A percentile compares a stretch with the other conserved stretches of the same genome.
Conservation (phyloP, 352 stramenopile genomes). For the Pythium rishiriense region DNA sequence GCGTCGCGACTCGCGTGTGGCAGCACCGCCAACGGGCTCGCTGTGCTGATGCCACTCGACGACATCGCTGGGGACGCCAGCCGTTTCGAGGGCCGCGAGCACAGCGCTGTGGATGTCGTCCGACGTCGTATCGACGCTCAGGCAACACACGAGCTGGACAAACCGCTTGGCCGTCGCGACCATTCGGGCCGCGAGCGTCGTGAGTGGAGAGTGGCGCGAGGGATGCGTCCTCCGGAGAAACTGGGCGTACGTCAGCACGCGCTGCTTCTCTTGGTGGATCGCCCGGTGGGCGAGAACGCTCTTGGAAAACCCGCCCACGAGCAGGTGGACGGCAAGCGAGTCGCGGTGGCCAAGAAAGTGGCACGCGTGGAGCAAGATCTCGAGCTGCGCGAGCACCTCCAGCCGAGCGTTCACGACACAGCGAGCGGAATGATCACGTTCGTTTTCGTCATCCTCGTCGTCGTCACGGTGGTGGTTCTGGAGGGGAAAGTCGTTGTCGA, state of each 20-base stretch:
- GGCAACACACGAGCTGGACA: slow-evolving; percentile 40
- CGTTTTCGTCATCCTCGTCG: background rate
- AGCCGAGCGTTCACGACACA: slow-evolving; percentile 13
- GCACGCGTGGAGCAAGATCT: slow-evolving; percentile 13
- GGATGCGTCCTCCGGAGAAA: slow-evolving; percentile 1
- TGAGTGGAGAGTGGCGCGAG: background rate
- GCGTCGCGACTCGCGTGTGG: background rate
- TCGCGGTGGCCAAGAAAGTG: background rate
- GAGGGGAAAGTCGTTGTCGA: slow-evolving; percentile 10
- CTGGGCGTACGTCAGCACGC: slow-evolving; percentile 15
- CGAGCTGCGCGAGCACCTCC: slow-evolving; percentile 12
- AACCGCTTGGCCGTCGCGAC: slow-evolving; percentile 35
- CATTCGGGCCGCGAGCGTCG: slow-evolving; percentile 13
- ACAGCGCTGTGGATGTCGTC: slow-evolving; percentile 28
- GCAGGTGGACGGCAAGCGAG: slow-evolving; percentile 4
- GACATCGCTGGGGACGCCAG: slow-evolving; percentile 22
- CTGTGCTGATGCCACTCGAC: slow-evolving; percentile 18
- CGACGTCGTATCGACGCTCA: slow-evolving; percentile 35
- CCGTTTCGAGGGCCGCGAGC: slow-evolving; percentile 19
- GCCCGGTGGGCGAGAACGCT: slow-evolving; percentile 15
- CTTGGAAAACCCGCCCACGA: slow-evolving; percentile 11
- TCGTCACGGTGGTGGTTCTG: background rate
- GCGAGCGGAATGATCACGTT: background rate
- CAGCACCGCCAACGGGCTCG: background rate
- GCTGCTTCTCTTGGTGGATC: slow-evolving; percentile 17